phyloP scores from a whole-genome alignment of 331 rosid genomes.

The Acacia concinna region DNA sequence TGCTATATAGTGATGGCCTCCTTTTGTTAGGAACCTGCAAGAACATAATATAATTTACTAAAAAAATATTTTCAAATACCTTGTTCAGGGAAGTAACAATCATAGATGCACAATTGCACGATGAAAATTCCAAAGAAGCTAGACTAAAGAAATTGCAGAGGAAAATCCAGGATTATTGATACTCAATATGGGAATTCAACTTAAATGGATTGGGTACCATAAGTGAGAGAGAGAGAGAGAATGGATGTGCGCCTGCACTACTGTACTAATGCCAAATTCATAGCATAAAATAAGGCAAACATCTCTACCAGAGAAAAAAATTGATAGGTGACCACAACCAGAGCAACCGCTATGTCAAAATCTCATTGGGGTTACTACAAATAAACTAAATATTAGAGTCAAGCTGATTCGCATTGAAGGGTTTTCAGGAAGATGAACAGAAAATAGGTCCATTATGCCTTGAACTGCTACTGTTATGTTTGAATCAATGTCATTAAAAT shows the following conservation, averaged over 20 bases:
- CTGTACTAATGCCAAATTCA: not conserved
- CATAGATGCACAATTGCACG: not conserved
- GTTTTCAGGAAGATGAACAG: not conserved
- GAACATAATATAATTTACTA: slow-evolving; percentile 21
- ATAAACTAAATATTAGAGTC: not conserved
- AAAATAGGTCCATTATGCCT: not conserved
- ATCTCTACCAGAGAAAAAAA: not conserved
- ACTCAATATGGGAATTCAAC: slow-evolving; percentile 19
- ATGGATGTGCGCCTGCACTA: not conserved
- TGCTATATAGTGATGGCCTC: slow-evolving; percentile 66
- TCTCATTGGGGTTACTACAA: not conserved
- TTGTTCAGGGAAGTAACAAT: slow-evolving; percentile 20
- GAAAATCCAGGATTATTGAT: not conserved
- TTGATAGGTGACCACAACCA: not conserved
- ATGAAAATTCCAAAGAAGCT: slow-evolving; percentile 6
- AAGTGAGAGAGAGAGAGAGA: not conserved
- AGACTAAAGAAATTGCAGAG: not conserved
- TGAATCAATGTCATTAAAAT: not conserved
- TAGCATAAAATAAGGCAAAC: not conserved
- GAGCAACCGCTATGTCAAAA: not conserved
- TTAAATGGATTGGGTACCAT: not conserved
- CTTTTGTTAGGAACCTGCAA: slow-evolving; percentile 74
- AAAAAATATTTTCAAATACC: not conserved
- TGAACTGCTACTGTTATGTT: not conserved
- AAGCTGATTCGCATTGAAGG: not conserved